Evolutionary conservation across 2,329 filamentous ascomycete species (phyloP).

Genomic region (Leptographium galeiforme): DNA sequence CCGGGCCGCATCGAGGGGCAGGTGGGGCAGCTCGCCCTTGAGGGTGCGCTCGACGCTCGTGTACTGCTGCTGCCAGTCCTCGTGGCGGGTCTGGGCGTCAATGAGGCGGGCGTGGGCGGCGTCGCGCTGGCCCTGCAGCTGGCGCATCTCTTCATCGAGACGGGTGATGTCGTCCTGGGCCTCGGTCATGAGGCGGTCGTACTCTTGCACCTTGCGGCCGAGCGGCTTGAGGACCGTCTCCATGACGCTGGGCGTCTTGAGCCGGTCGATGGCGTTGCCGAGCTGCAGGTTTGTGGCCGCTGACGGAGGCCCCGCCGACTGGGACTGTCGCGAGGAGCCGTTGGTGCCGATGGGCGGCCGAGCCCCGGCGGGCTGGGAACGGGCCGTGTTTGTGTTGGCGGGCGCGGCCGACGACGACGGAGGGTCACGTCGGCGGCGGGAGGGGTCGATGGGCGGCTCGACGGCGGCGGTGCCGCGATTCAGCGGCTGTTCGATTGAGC

Average conservation of each 20-base stretch:
- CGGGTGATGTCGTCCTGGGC: neutral
- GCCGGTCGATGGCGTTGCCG: neutral
- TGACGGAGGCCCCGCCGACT: neutral
- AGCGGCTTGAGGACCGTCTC: slow-evolving; percentile 1
- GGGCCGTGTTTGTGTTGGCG: neutral
- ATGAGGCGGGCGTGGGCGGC: neutral
- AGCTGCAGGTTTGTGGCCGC: neutral
- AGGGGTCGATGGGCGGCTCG: neutral
- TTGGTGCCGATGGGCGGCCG: neutral
- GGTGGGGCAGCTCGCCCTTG: neutral
- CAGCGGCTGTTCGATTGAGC: neutral
- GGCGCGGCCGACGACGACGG: neutral
- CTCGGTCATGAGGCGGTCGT: slow-evolving; percentile 1
- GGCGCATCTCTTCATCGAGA: neutral
- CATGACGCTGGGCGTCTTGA: slow-evolving; percentile 1
- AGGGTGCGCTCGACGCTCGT: neutral
- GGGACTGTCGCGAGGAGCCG: neutral
- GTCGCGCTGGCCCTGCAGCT: neutral
- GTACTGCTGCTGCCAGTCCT: slow-evolving; percentile 1
- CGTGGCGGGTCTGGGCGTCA: neutral
- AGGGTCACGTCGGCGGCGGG: neutral
- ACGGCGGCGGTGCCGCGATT: neutral
- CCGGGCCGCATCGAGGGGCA: neutral
- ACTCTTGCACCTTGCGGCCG: neutral
- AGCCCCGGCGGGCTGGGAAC: neutral